Base-by-base conservation (phyloP, 805 yeast genomes). In the Lachancea fermentati region DNA sequence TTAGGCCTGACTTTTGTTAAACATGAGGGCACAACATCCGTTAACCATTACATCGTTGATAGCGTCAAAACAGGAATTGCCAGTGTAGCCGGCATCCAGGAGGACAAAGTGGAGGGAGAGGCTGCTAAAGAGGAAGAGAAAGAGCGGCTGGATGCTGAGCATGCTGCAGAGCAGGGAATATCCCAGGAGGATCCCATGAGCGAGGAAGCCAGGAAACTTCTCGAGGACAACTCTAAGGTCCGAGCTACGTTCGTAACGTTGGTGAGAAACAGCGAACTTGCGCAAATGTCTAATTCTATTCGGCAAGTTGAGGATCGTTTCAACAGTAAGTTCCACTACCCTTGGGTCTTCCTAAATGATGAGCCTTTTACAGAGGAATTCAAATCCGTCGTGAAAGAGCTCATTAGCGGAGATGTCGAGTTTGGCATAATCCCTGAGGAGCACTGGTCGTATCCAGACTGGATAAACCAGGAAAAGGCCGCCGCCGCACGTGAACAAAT, bases 301-400 rank as follows among this genome's bases (percentile, higher is more conserved):
- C 72, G 85, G 60, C 75, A 80, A 35, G 75, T 89, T 40, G 97
- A 91, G 65, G 97, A 88, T 62, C 72, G 96, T 47, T 91, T 93
- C 72, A 91, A 91, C 69, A 59, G 66, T n/a, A 73, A 84, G 35
- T 89, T 67, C 66, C 73, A 84, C 48, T 91, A 91, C 58, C 97
- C 94, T 52, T 91, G 97, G 97, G 93, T 88, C 18, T 93, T 91
- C 62, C 71, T 91, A 53, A 91, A 91, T 62, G 96, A 91, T 60
- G 87, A 80, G 43, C 81, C 74, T 35, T 93, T 91, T 65, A 71
- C 77, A 37, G 88, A 85, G 2, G 93, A 86, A 52, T 91, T 93
- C 63, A 85, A 77, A 53, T 65, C 66, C 19, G 73, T 76, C 22
- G 84, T 95, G 9, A 48, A 75, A 2, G 73, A 84, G 9, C 65